Evolutionary conservation across 2,329 filamentous ascomycete genomes (phyloP).

Genomic region (Alternaria sp.): DNA sequence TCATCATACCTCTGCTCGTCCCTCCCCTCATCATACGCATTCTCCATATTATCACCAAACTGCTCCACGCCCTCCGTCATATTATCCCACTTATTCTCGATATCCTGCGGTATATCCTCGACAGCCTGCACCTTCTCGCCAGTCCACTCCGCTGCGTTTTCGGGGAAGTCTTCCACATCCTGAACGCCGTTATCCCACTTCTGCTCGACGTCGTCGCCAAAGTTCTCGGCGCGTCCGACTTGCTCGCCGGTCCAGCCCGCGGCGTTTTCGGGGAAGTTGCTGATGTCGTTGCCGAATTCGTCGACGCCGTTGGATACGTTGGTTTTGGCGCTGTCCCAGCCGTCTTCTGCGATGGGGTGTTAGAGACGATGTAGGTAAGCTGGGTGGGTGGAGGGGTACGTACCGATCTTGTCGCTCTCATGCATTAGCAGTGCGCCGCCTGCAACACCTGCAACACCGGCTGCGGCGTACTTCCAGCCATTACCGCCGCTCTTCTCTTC

Average conservation of each 20-base stretch:
- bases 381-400: not conserved
- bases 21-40: conserved; percentile 31
- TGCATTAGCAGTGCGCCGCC: conserved; percentile 35
- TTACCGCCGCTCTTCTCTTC: conserved; percentile 29
- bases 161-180: conserved; percentile 33
- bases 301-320: conserved; percentile 16
- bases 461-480: conserved; percentile 36
- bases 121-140: conserved; percentile 33
- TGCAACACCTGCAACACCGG: conserved; percentile 29
- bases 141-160: conserved; percentile 29
- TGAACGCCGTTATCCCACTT: conserved; percentile 25
- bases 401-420: conserved; percentile 34
- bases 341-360: conserved; percentile 17
- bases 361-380: not conserved
- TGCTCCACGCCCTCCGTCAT: conserved; percentile 19
- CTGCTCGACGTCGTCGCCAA: conserved; percentile 28
- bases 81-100: conserved; percentile 33
- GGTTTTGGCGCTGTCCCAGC: conserved; percentile 24
- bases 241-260: conserved; percentile 31
- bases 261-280: conserved; percentile 31
- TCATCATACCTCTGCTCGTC: conserved; percentile 34
- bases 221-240: conserved; percentile 31
- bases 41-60: conserved; percentile 30
- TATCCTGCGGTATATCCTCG: conserved; percentile 32
- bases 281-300: conserved; percentile 23